Percentiles rank a stretch among this genome's conserved stretches.
Evolutionary conservation across 352 stramenopile species (phyloP).

Genomic region (Blastocystis sp.): DNA sequence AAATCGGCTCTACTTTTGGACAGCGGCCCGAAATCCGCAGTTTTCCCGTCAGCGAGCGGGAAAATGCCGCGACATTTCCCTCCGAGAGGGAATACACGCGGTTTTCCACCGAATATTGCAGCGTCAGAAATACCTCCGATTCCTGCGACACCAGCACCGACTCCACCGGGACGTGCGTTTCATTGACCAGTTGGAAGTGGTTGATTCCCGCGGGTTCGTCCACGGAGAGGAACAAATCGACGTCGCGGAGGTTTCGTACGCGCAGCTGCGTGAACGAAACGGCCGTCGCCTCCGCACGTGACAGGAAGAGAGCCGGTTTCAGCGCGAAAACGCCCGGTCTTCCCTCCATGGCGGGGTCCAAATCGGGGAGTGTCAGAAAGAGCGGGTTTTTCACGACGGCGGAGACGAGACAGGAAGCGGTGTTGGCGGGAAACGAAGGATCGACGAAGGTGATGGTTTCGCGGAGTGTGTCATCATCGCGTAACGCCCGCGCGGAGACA

Average conservation of each 20-base stretch:
- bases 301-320: not conserved
- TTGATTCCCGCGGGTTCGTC: not conserved
- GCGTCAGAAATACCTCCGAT: not conserved
- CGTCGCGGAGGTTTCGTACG: constrained; percentile 22
- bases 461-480: not conserved
- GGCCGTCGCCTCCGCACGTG: not conserved
- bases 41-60: not conserved
- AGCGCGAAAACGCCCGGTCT: not conserved
- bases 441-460: not conserved
- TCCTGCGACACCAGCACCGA: not conserved
- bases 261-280: constrained; percentile 24
- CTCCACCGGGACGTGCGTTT: not conserved
- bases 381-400: constrained; percentile 15
- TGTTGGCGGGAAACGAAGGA: not conserved
- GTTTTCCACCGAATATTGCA: constrained; percentile 2
- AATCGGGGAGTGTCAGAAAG: constrained; percentile 37
- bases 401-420: not conserved
- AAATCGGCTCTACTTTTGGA: not conserved
- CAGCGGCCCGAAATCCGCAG: not conserved
- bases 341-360: not conserved
- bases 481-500: not conserved
- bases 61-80: not conserved
- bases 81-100: not conserved
- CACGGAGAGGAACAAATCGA: not conserved
- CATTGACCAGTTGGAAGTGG: not conserved